Evolutionary conservation across 345 rosid species (phyloP), one percentile per base, ranked within the genome.

Genomic region (Citrus hindsii): DNA sequence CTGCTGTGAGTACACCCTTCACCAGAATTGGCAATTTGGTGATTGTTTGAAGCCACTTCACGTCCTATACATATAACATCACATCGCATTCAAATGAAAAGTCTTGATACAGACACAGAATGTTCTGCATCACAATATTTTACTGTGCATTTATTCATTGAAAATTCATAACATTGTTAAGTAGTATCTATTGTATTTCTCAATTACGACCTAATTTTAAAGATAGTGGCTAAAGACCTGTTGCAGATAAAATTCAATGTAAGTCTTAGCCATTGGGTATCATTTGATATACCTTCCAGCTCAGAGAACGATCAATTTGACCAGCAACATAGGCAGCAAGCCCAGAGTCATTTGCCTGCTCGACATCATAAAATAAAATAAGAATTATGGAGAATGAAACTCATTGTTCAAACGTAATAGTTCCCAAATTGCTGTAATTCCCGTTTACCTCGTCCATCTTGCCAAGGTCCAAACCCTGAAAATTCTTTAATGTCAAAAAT

Each of bases 381-480:
- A 28, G 28, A 55, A 61, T 6, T 28, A 19, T 21, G 27, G n/a
- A 68, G 21, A 6, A 14, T 9, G 4, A 73, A 33, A 51, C 6
- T 7, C 38, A 14, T 59, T 48, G 63, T 7, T 16, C n/a, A 30
- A 67, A 61, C 24, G 37, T n/a, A 69, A 22, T 35, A 16, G 9
- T 33, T 59, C 51, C 33, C 37, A 16, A 25, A 58, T 6, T 58
- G 30, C 7, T 16, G 27, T 13, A 22, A 14, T 37, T 6, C 18
- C 65, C 55, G n/a, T 88, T 81, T 77, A 87, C 98, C 88, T 81
- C 73, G 27, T 90, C 95, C 97, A 94, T 88, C 88, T 89, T 92
- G 74, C 98, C 98, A 40, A 94, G 97, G 87, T 94, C 91, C 79
- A 94, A 82, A 59, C 98, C 98, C 85, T 93, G 98, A 76, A 92